Conservation (phyloP, 495 filamentous ascomycete species). For the Daldinia loculata region DNA sequence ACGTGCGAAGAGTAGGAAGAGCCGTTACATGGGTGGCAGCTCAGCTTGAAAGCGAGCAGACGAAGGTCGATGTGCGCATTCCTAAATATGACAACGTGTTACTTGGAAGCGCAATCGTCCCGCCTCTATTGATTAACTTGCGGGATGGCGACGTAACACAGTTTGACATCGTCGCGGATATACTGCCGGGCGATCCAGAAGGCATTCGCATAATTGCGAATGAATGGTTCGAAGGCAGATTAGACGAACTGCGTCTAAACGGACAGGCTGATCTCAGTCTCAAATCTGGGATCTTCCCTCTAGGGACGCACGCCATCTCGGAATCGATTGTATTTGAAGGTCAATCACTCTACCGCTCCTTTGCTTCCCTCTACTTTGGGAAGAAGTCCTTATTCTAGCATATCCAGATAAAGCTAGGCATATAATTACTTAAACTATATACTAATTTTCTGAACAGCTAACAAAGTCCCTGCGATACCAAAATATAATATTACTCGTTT, state of each 20-base stretch:
- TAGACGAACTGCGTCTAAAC: conserved; percentile 71
- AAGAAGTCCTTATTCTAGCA: conserved; percentile 55
- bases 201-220: conserved; percentile 81
- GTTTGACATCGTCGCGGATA: conserved; percentile 79
- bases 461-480: conserved; percentile 78
- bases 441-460: conserved; percentile 54
- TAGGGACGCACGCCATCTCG: conserved; percentile 76
- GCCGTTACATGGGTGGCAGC: conserved; percentile 83
- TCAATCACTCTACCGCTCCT: conserved; percentile 69
- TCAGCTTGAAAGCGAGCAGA: conserved; percentile 72
- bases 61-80: conserved; percentile 78
- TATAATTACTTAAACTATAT: conserved; percentile 28
- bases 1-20: conserved; percentile 76
- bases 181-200: conserved; percentile 78
- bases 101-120: conserved; percentile 78
- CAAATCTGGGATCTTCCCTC: conserved; percentile 77
- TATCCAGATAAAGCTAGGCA: conserved; percentile 7
- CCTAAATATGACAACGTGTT: conserved; percentile 84
- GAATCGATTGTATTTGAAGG: conserved; percentile 82
- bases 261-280: conserved; percentile 75
- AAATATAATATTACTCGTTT: conserved; percentile 78
- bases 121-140: conserved; percentile 75
- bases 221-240: conserved; percentile 83
- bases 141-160: conserved; percentile 77
- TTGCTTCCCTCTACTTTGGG: conserved; percentile 61